Conservation (phyloP, 192 early-diverging fungal genomes). For the Pilaira anomala region DNA sequence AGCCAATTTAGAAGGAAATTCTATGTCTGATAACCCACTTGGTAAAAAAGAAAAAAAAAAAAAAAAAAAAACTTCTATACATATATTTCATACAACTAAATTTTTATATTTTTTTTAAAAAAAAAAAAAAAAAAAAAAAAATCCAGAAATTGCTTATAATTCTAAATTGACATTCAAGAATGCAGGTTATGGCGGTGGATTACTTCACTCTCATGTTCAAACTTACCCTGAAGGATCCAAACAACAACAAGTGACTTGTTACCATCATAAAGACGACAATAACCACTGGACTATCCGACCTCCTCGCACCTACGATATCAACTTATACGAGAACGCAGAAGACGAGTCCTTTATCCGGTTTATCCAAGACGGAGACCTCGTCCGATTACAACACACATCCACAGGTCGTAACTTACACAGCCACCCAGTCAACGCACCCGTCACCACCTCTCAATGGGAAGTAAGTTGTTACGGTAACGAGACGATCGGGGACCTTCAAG, state of each 20-base stretch:
- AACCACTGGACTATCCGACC: constrained; percentile 80
- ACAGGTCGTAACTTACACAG: constrained; percentile 84
- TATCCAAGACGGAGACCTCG: constrained; percentile 71
- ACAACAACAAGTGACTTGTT: constrained; percentile 88
- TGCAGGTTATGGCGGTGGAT: constrained; percentile 75
- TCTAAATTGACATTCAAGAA: constrained; percentile 86
- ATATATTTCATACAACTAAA: neutral
- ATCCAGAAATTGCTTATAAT: constrained; percentile 81
- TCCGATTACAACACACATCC: constrained; percentile 75
- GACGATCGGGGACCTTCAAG: constrained; percentile 72
- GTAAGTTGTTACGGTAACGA: constrained; percentile 86
- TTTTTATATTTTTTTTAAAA: neutral
- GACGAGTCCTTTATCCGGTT: constrained; percentile 23
- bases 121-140: no score
- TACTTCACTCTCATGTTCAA: constrained; percentile 78
- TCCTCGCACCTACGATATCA: neutral
- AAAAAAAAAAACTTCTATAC: neutral
- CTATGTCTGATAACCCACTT: constrained; percentile 76
- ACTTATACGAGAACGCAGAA: constrained; percentile 47
- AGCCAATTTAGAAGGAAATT: constrained; percentile 78
- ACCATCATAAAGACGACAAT: constrained; percentile 90
- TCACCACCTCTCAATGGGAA: constrained; percentile 77
- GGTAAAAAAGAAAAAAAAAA: constrained; percentile 39
- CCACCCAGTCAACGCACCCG: constrained; percentile 72
- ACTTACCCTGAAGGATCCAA: constrained; percentile 34